Evolutionary conservation across 768 basidiomycete genomes (phyloP), one percentile per base, ranked within the genome.

Genomic region (Phylloporus rhodoxanthus): DNA sequence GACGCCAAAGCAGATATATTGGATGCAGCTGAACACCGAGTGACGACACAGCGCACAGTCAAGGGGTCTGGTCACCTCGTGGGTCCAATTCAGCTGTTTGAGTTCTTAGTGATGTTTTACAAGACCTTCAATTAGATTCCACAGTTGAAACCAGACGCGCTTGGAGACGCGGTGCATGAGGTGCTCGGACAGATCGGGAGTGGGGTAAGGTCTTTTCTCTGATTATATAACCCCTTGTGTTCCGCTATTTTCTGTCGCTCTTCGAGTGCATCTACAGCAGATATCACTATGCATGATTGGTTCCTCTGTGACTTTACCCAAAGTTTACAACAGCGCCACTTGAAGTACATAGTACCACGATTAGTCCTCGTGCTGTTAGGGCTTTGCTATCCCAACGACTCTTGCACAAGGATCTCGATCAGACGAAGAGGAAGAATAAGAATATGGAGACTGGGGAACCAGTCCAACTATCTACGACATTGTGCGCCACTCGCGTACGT

Each of bases 41-140:
- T 68, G 7, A 14, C 29, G 19, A 54, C 65, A 13, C 50, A 62
- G 26, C 55, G 53, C 19, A 59, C 54, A 4, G 39, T 67, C 21
- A 48, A 47, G 47, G 67, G 59, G 11, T 60, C 67, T 21, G 67
- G 67, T 29, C 66, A 67, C 50, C 55, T 68, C 11, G 66, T 68
- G 37, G 42, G 60, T 56, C 5, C 21, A 11, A 2, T 28, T n/a
- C 26, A 2, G 3, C 9, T 10, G 19, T 38, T 19, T 20, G 29
- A 26, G 19, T 13, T 38, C 25, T 42, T 26, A 15, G 13, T 42
- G 25, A 30, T 6, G 7, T 47, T 37, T 42, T 33, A 9, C 15
- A 26, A 15, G 10, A 14, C 13, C 10, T 55, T 28, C 14, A 23
- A 15, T 33, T 21, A 68, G 65, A 39, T 66, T 26, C 53, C 65